Conservation (phyloP, 2,329 filamentous ascomycete species). For the Aulographum hederae region DNA sequence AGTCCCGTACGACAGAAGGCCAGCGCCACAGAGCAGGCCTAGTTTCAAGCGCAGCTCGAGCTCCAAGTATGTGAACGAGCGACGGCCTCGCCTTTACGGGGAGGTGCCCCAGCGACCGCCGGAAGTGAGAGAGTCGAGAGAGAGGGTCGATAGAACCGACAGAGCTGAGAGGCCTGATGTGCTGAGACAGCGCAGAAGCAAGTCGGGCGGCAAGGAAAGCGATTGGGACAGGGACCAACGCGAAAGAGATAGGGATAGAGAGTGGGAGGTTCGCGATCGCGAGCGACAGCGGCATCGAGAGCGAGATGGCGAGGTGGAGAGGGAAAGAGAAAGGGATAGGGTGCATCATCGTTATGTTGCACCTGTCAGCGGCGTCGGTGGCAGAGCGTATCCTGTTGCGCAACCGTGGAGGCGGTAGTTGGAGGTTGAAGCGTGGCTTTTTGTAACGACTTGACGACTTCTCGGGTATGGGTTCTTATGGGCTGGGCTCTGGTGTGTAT, state of each 20-base stretch:
- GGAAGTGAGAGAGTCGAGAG: background rate
- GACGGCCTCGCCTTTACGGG: conserved; percentile 7
- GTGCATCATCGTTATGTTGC: conserved; percentile 1
- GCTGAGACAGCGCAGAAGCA: background rate
- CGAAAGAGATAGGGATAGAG: background rate
- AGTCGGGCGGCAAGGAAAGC: background rate
- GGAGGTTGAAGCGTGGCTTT: too few relatives aligned
- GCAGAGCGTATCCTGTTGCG: conserved; percentile 6
- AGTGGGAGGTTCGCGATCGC: background rate
- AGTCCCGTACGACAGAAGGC: background rate
- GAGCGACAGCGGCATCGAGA: conserved; percentile 1
- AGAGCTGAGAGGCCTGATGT: background rate
- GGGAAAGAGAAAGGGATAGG: conserved; percentile 1
- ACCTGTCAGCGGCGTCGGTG: conserved; percentile 5
- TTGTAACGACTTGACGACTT: too few relatives aligned
- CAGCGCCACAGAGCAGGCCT: background rate
- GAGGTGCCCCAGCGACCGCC: conserved; percentile 8
- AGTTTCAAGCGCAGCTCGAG: background rate
- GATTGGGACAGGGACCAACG: background rate
- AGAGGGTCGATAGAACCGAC: background rate
- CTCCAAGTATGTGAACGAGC: background rate
- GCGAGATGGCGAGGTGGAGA: conserved; percentile 3
- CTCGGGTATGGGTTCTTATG: too few relatives aligned
- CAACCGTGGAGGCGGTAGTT: too few relatives aligned
- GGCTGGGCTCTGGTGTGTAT: too few relatives aligned